Conservation (phyloP, 1,284 basidiomycete genomes). For the Apiotrichum sp. region DNA sequence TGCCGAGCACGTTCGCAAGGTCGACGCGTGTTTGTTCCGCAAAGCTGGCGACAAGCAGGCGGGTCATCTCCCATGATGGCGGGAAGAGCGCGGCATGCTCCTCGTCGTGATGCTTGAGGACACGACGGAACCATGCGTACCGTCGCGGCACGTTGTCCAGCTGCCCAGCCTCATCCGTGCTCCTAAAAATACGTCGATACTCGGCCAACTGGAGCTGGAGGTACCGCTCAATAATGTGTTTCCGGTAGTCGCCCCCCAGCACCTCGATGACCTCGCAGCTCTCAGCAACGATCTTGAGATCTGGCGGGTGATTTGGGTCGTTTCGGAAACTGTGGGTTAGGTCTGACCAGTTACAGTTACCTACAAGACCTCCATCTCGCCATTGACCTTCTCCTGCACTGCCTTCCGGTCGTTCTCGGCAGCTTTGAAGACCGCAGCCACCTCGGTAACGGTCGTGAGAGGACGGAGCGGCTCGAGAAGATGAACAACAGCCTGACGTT, state of each 20-base stretch:
- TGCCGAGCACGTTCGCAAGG: conserved; percentile 47
- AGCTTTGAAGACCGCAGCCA: conserved; percentile 68
- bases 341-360: conserved; percentile 30
- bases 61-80: conserved; percentile 70
- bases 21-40: conserved; percentile 66
- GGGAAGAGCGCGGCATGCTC: conserved; percentile 81
- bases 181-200: conserved; percentile 91
- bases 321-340: conserved; percentile 62
- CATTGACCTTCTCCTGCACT: conserved; percentile 68
- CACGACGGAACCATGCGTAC: conserved; percentile 92
- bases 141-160: conserved; percentile 89
- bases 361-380: conserved; percentile 84
- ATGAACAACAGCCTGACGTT: conserved; percentile 66
- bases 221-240: conserved; percentile 80
- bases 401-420: conserved; percentile 73
- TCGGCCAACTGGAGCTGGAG: conserved; percentile 86
- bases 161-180: conserved; percentile 86
- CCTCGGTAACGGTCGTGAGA: conserved; percentile 65
- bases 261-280: conserved; percentile 81
- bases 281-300: conserved; percentile 61
- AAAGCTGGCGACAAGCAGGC: conserved; percentile 73
- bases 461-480: conserved; percentile 70
- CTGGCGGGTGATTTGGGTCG: conserved; percentile 63
- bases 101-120: conserved; percentile 80
- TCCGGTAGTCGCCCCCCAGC: conserved; percentile 65